Conservation (phyloP, 139 green algal species). For the Tetradesmus obliquus region DNA sequence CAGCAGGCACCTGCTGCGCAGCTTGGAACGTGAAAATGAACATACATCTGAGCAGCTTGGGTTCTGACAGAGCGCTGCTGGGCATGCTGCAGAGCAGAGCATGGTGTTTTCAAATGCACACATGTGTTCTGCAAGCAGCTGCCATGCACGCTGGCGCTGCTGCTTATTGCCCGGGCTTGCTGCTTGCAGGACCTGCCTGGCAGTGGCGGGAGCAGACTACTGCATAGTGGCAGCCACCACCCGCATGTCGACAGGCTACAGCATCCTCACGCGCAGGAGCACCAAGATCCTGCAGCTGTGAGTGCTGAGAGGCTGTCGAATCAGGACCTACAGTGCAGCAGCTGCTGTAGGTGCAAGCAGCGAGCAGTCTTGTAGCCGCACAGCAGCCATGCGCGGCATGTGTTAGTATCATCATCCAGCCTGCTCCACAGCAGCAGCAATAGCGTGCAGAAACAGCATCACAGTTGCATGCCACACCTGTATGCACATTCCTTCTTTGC, state of each 20-base stretch:
- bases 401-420: no score
- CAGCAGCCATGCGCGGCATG: no score
- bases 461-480: no score
- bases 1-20: not conserved
- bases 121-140: not conserved
- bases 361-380: not conserved
- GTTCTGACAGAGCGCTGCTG: no score
- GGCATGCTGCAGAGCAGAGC: not conserved
- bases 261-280: constrained; percentile 91
- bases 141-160: not conserved
- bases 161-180: not conserved
- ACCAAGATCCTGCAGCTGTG: constrained; percentile 90
- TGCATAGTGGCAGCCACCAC: constrained; percentile 95
- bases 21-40: no score
- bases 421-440: no score
- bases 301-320: constrained; percentile 36
- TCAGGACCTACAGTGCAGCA: not conserved
- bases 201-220: constrained; percentile 96
- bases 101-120: not conserved
- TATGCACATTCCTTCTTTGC: no score
- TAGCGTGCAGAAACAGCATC: no score
- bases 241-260: constrained; percentile 96
- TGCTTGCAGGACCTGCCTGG: constrained; percentile 83
- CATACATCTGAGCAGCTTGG: no score
- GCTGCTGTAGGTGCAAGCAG: not conserved